Base-by-base conservation (phyloP, 2,329 filamentous ascomycete genomes). In the Monosporascus sp. region DNA sequence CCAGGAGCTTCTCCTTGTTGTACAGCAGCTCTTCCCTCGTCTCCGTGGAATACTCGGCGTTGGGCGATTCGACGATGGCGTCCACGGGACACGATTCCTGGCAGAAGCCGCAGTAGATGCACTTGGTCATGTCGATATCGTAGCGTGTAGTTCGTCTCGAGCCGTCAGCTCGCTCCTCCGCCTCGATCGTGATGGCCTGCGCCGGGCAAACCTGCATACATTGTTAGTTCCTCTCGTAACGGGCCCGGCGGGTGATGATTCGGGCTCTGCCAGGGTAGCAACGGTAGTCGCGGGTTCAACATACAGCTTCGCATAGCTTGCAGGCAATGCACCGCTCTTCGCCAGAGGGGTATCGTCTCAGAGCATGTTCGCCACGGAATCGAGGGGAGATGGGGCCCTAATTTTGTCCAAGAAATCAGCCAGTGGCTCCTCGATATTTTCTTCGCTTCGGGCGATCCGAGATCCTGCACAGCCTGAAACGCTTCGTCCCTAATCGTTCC, bases 61-160 rank as follows among this genome's bases (percentile, higher is more conserved):
- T 84, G 61, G 82, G 82, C 48, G 77, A 81, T 72, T 84, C 82
- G 52, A 85, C 82, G 62, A 83, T 99, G 56, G 94, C 94, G 76
- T 99, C 94, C 52, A 99, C 94, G 45, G 94, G 94, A 78, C 94
- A 99, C 61, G 90, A 96, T 80, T 99, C 94, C 79, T 97, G 93
- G 84, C 94, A 97, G 79, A 96, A 95, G 50, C 94, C 94, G 73
- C 94, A 97, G 85, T 97, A 99, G 76, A 99, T 99, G 79, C 94
- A 99, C 83, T 99, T 99, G 69, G 94, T 97, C 94, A 99, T 99
- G 77, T 99, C 94, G 70, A 99, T 97, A 73, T 99, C 94, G 77
- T 99, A 99, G 71, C 93, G 86, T 56, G 93, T 97, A 50, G 94
- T 99, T 70, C 94, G 86, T 74, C 94, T 86, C 69, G 90, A 95